Conservation (phyloP, 768 basidiomycete genomes). For the Russula sp. region DNA sequence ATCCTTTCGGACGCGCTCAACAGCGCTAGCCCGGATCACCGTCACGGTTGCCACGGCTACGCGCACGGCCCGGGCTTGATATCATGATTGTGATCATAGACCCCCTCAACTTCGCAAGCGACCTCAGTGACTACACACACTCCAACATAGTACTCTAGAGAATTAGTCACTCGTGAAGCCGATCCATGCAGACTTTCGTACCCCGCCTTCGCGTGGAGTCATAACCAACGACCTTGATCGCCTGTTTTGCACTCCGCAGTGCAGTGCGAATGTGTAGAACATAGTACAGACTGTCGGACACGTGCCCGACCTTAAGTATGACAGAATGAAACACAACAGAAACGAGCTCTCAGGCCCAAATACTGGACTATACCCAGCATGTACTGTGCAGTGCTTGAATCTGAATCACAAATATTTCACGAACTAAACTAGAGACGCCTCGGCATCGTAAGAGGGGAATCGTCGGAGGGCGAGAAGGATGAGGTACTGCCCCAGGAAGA, state of each 20-base stretch:
- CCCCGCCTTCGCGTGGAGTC: too few species aligned
- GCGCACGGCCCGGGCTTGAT: too few species aligned
- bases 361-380: neutral
- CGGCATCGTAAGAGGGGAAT: neutral
- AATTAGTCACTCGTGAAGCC: too few species aligned
- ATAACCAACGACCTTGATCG: neutral
- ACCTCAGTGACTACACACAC: too few species aligned
- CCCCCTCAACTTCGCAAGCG: too few species aligned
- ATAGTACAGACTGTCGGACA: neutral
- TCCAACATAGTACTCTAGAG: too few species aligned
- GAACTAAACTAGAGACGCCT: neutral
- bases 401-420: neutral
- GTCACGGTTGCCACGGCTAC: too few species aligned
- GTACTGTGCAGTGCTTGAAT: neutral
- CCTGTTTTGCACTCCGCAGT: neutral
- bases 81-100: too few species aligned
- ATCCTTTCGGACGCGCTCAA: too few species aligned
- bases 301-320: neutral
- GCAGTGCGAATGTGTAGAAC: neutral
- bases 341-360: neutral
- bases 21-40: too few species aligned
- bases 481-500: constrained; percentile 5
- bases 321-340: neutral
- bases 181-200: too few species aligned
- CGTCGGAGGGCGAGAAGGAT: neutral